Base-by-base conservation (phyloP, 345 rosid genomes). In the Brassica nigra region DNA sequence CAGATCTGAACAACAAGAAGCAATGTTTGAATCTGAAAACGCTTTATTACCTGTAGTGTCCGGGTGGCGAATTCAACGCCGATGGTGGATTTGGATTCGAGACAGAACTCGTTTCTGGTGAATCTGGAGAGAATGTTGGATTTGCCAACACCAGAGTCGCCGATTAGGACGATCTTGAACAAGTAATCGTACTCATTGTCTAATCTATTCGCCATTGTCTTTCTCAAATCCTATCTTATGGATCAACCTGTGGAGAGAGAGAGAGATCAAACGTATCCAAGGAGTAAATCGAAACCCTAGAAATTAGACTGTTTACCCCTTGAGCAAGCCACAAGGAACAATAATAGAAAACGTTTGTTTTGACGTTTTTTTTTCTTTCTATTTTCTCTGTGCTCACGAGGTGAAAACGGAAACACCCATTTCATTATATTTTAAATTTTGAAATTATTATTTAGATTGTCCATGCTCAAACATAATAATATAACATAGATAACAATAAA, bases 111-210 rank as follows among this genome's bases (percentile, higher is more conserved):
- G 2, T 88, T 89, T 47, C 95, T 85, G 67, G 91, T 61, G 71
- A 89, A 90, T n/a, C 95, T 79, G n/a, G 95, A 86, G 55, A 90
- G 88, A 62, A 90, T 90, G 79, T 90, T 90, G 74, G 95, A 90
- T 80, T 90, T 90, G 1, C 95, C 95, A n/a, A 89, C 95, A 44
- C 95, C 92, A 23, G 95, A 86, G 76, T 90, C 95, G 52, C 95
- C 95, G 72, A 90, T 89, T 62, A 90, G 55, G 58, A 89, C 95
- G 90, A 90, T 89, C 90, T 90, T 90, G 79, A 88, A 90, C 70
- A 90, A 80, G 71, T 86, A 87, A 67, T 90, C 92, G 65, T 89
- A 89, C 84, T 89, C 95, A 37, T 86, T 87, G 83, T 87, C 91
- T 61, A 82, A 83, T 76, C 88, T 62, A 79, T 83, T 77, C 55